Conservation (phyloP, 176 grass and related monocot genomes). For the Pontederia paniculata region DNA sequence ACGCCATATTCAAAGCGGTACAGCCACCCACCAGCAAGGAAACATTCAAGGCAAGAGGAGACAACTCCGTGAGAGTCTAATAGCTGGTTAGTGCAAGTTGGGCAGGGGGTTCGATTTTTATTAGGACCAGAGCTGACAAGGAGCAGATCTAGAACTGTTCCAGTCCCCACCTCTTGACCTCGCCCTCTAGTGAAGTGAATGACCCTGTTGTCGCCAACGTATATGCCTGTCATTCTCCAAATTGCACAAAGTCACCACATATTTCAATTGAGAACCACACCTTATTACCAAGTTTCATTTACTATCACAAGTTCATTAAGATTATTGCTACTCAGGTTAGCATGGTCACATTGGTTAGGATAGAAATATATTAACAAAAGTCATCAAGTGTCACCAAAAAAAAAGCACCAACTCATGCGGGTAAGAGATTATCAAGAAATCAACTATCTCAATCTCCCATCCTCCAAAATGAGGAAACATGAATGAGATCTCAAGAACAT, state of each 20-base stretch:
- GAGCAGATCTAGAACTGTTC: constrained; percentile 46
- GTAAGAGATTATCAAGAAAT: too few relatives aligned
- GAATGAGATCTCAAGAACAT: too few relatives aligned
- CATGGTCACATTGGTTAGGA: too few relatives aligned
- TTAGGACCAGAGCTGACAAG: constrained; percentile 40
- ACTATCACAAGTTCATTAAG: background rate
- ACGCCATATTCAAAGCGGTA: constrained; percentile 59
- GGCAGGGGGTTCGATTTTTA: constrained; percentile 23
- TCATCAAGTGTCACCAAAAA: too few relatives aligned
- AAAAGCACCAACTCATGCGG: too few relatives aligned
- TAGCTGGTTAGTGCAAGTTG: constrained; percentile 19
- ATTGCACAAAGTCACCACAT: background rate
- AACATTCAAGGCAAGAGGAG: constrained; percentile 53
- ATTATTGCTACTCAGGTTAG: too few relatives aligned
- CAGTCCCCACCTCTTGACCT: constrained; percentile 60
- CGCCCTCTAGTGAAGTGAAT: constrained; percentile 70
- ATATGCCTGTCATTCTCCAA: constrained; percentile 40
- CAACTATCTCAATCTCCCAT: too few relatives aligned
- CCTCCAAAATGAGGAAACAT: too few relatives aligned
- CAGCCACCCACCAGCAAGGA: constrained; percentile 45
- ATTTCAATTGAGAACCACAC: background rate
- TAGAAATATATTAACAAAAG: too few relatives aligned
- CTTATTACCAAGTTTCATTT: background rate
- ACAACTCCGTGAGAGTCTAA: constrained; percentile 21
- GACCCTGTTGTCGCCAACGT: constrained; percentile 54